These are phyloP conservation scores for Vitellaria paradoxa DNA, from an alignment of 179 eudicot species.

Conservation along the genomic window DNA sequence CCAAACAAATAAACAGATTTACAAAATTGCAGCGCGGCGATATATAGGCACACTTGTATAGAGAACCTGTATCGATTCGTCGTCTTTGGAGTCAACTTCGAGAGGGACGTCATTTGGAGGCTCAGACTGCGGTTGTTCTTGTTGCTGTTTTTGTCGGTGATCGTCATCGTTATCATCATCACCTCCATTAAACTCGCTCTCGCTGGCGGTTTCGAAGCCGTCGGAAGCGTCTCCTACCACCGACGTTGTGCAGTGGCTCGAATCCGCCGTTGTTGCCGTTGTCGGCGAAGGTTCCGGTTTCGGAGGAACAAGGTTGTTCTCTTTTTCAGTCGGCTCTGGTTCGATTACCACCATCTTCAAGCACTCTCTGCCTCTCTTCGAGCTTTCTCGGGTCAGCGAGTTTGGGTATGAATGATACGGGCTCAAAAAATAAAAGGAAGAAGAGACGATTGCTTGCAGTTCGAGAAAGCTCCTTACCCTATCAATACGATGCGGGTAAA, in stretches of 20 bases:
- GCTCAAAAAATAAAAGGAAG: not conserved
- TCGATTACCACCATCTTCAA: conserved; percentile 34
- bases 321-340: conserved; percentile 9
- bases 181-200: conserved; percentile 36
- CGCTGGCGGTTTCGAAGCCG: conserved; percentile 71
- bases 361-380: conserved; percentile 5
- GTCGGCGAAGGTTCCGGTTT: not conserved
- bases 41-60: not conserved
- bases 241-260: not conserved
- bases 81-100: conserved; percentile 34
- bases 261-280: not conserved
- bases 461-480: conserved; percentile 8
- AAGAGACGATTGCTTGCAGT: not conserved
- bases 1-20: not conserved
- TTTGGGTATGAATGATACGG: not conserved
- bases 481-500: not conserved
- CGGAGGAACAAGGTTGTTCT: not conserved
- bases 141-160: not conserved
- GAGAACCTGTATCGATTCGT: conserved; percentile 42
- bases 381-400: not conserved
- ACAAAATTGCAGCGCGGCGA: not conserved
- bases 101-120: conserved; percentile 29
- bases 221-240: conserved; percentile 30
- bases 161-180: conserved; percentile 12
- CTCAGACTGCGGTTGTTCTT: conserved; percentile 6